Evolutionary conservation across 192 early-diverging fungal genomes (phyloP).

Genomic region (Diversispora eburnea): DNA sequence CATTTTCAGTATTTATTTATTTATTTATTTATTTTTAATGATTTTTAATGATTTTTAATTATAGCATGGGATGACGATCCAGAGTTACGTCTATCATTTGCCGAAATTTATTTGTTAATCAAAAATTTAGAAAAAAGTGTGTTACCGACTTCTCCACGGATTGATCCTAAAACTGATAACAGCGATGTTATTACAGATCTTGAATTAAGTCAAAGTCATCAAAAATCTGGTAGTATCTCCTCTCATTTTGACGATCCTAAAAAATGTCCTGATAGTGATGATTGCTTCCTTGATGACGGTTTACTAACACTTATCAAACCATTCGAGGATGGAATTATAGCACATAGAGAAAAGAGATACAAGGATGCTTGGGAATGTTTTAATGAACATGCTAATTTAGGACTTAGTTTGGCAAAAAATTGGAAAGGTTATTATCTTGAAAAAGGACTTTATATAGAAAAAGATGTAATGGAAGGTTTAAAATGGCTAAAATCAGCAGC

Average conservation of each 20-base stretch:
- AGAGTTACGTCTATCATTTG: too few relatives aligned
- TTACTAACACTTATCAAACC: not conserved
- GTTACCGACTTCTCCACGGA: too few relatives aligned
- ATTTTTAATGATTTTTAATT: too few relatives aligned
- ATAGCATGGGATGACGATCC: too few relatives aligned
- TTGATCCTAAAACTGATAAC: too few relatives aligned
- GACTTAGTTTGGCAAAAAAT: conserved; percentile 12
- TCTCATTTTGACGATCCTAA: not conserved
- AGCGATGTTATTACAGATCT: too few relatives aligned
- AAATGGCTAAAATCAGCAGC: conserved; percentile 5
- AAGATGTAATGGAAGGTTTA: not conserved
- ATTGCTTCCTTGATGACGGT: not conserved
- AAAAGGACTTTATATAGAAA: not conserved
- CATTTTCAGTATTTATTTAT: not conserved
- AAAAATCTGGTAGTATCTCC: too few relatives aligned
- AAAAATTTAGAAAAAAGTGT: too few relatives aligned
- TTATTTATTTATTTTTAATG: not conserved
- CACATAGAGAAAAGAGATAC: not conserved
- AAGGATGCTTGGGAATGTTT: conserved; percentile 19
- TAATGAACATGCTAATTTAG: conserved; percentile 11
- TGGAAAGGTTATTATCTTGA: conserved; percentile 24
- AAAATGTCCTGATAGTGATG: too few relatives aligned
- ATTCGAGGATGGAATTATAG: conserved; percentile 16
- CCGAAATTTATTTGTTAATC: too few relatives aligned
- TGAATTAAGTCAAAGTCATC: too few relatives aligned